These are phyloP conservation scores for Pseudocercospora fijiensis DNA, from an alignment of 2,329 filamentous ascomycete genomes.

Conservation along the genomic window DNA sequence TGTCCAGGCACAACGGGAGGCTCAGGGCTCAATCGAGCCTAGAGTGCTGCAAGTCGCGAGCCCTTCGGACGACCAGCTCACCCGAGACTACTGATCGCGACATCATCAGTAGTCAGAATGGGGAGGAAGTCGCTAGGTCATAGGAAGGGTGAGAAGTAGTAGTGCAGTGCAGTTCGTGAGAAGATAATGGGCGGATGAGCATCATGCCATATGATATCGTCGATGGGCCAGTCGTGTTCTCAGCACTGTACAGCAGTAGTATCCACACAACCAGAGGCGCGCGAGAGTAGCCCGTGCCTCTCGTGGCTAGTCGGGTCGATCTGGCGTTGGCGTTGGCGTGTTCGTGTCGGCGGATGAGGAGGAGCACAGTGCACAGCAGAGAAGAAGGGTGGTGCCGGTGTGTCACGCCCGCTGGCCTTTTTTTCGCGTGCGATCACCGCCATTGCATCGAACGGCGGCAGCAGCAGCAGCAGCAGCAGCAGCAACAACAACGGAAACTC, in stretches of 20 bases:
- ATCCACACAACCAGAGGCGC: constrained; percentile 2
- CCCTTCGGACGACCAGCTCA: not conserved
- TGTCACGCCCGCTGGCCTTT: not conserved
- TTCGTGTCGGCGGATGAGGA: not conserved
- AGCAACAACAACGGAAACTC: not conserved
- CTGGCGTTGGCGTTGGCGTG: not conserved
- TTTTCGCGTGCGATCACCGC: not conserved
- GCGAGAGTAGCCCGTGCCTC: not conserved
- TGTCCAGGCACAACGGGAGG: not conserved
- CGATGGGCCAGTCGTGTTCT: not conserved
- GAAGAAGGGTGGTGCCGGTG: not conserved
- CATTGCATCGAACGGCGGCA: not conserved
- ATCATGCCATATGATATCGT: not conserved
- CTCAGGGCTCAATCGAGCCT: constrained; percentile 1
- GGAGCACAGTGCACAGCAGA: not conserved
- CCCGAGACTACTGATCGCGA: not conserved
- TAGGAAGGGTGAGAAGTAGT: not conserved
- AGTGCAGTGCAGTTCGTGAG: not conserved
- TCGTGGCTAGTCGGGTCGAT: constrained; percentile 1
- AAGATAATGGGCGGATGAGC: not conserved
- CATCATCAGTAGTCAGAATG: not conserved
- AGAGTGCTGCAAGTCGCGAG: not conserved
- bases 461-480: not conserved
- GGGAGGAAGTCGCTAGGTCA: not conserved
- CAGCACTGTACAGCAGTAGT: too few relatives aligned